Conservation (phyloP, 78 protist genomes). For the slime mould (Dictyostelium discoideum) region DNA sequence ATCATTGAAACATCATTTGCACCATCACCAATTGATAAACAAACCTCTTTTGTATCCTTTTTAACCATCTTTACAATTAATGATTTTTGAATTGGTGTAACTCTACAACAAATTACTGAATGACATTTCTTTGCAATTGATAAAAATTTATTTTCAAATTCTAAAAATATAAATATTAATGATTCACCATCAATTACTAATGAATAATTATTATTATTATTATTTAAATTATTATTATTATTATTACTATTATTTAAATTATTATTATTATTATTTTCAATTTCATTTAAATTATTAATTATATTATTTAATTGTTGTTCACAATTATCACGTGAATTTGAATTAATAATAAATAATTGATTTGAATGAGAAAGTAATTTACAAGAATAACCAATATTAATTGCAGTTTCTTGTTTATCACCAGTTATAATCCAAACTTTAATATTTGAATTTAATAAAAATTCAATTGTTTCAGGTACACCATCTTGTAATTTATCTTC, state of each 20-base stretch:
- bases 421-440: constrained; percentile 92
- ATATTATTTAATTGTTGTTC: not conserved
- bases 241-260: not conserved
- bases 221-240: not conserved
- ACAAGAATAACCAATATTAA: constrained; percentile 87
- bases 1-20: constrained; percentile 97
- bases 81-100: constrained; percentile 92
- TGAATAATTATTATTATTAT: not conserved
- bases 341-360: constrained; percentile 46
- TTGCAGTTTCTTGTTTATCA: constrained; percentile 93
- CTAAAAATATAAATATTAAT: not conserved
- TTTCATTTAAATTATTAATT: not conserved
- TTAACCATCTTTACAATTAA: constrained; percentile 85
- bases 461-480: constrained; percentile 86
- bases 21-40: constrained; percentile 95
- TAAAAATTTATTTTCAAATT: constrained; percentile 59
- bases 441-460: constrained; percentile 76
- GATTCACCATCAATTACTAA: constrained; percentile 27
- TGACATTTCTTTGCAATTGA: constrained; percentile 78
- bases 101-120: constrained; percentile 90
- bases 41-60: constrained; percentile 12
- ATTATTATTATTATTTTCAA: not conserved
- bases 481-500: constrained; percentile 92
- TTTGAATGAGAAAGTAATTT: constrained; percentile 24
- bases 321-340: constrained; percentile 11